Conservation (phyloP, 805 yeast genomes). For the Grigorovia yakushimaensis region DNA sequence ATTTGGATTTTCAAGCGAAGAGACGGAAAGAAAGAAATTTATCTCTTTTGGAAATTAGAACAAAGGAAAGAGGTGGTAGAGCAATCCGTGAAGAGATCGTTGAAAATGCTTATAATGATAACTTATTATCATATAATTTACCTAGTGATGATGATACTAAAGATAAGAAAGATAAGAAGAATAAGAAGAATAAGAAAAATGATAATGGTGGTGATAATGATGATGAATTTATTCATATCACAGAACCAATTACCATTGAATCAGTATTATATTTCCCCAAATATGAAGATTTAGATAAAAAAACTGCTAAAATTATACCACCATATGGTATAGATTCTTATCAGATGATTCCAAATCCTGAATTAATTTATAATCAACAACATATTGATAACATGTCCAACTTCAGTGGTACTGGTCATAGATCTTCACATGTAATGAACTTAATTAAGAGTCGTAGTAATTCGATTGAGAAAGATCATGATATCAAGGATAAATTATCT, state of each 20-base stretch:
- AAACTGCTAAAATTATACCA: conserved; percentile 21
- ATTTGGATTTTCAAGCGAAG: conserved; percentile 26
- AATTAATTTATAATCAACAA: conserved; percentile 1
- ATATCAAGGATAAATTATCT: background rate
- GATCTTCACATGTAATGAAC: background rate
- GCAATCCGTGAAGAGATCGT: conserved; percentile 52
- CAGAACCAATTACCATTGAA: conserved; percentile 23
- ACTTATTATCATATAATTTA: conserved; percentile 45
- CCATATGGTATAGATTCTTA: conserved; percentile 30
- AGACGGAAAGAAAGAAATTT: conserved; percentile 42
- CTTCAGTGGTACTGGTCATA: background rate
- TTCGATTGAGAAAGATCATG: background rate
- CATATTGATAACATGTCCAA: background rate
- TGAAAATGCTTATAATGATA: conserved; percentile 47
- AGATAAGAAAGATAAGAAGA: conserved; percentile 13
- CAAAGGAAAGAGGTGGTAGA: conserved; percentile 40
- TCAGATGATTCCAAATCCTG: conserved; percentile 13
- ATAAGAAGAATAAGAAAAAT: conserved; percentile 24
- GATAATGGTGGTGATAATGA: background rate
- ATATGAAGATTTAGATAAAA: conserved; percentile 21
- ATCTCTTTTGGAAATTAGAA: conserved; percentile 55
- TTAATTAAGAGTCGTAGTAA: background rate
- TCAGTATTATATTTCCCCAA: conserved; percentile 27
- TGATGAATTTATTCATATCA: conserved; percentile 10
- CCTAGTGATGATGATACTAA: background rate